Evolutionary conservation across 176 grass and related monocot species (phyloP).

Genomic region (Olyra latifolia): DNA sequence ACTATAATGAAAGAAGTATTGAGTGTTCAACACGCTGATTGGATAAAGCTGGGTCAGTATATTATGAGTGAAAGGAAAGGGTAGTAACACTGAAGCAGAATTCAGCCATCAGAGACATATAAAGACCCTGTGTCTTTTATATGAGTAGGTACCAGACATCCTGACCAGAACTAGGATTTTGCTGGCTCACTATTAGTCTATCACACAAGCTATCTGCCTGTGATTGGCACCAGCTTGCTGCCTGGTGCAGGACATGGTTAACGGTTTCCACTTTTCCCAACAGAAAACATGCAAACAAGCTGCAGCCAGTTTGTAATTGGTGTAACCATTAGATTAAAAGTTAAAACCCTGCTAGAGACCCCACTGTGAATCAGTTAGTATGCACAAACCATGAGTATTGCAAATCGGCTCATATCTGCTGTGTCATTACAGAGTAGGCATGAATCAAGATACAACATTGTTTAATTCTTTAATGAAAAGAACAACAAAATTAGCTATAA

Average conservation of each 20-base stretch:
- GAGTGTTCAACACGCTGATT: neutral
- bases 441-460: neutral
- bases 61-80: neutral
- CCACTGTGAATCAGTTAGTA: neutral
- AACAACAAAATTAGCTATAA: neutral
- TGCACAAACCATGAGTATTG: neutral
- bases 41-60: neutral
- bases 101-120: neutral
- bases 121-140: neutral
- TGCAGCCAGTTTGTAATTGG: neutral
- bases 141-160: constrained; percentile 2
- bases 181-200: neutral
- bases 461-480: neutral
- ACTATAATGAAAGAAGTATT: neutral
- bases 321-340: neutral
- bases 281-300: neutral
- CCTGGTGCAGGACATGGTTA: neutral
- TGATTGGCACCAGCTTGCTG: constrained; percentile 15
- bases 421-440: neutral
- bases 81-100: neutral
- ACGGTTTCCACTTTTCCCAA: neutral
- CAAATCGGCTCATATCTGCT: neutral
- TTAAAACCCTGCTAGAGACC: neutral
- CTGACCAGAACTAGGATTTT: neutral
- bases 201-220: neutral